These are phyloP conservation scores for Cyberlindnera americana DNA, from an alignment of 805 yeast genomes.

Conservation along the genomic window DNA sequence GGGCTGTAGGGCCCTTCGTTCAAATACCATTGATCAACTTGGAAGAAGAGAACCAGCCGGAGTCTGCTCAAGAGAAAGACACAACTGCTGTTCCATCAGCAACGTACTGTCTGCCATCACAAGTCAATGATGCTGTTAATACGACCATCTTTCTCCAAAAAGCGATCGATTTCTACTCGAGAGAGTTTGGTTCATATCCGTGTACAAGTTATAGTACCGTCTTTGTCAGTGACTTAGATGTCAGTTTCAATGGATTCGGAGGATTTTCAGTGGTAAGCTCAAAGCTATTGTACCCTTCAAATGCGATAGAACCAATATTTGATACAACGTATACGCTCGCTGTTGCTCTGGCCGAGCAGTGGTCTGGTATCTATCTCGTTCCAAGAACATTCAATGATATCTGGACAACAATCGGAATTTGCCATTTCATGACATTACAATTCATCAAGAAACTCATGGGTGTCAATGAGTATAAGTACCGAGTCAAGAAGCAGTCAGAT, in stretches of 20 bases:
- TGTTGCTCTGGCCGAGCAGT: constrained; percentile 75
- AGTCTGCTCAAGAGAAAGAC: constrained; percentile 32
- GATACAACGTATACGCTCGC: constrained; percentile 64
- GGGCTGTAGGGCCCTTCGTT: constrained; percentile 89
- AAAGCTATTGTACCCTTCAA: constrained; percentile 64
- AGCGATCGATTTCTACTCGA: constrained; percentile 78
- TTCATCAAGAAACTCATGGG: constrained; percentile 76
- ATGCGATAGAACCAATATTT: constrained; percentile 75
- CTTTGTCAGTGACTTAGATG: constrained; percentile 58
- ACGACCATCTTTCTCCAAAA: constrained; percentile 72
- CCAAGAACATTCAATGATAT: constrained; percentile 75
- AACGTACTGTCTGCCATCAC: constrained; percentile 62
- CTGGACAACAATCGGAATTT: constrained; percentile 88
- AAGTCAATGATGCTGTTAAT: constrained; percentile 53
- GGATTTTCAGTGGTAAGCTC: constrained; percentile 66
- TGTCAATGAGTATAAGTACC: constrained; percentile 70
- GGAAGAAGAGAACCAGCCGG: constrained; percentile 33
- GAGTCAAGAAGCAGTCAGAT: constrained; percentile 63
- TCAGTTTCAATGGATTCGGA: constrained; percentile 59
- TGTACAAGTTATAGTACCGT: constrained; percentile 76
- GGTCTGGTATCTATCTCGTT: constrained; percentile 90
- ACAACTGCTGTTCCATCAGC: constrained; percentile 49
- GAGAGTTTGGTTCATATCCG: constrained; percentile 92
- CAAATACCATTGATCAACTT: constrained; percentile 50
- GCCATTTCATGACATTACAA: constrained; percentile 76